Evolutionary conservation across 1,284 basidiomycete genomes (phyloP).

Genomic region (Papiliotrema laurentii): DNA sequence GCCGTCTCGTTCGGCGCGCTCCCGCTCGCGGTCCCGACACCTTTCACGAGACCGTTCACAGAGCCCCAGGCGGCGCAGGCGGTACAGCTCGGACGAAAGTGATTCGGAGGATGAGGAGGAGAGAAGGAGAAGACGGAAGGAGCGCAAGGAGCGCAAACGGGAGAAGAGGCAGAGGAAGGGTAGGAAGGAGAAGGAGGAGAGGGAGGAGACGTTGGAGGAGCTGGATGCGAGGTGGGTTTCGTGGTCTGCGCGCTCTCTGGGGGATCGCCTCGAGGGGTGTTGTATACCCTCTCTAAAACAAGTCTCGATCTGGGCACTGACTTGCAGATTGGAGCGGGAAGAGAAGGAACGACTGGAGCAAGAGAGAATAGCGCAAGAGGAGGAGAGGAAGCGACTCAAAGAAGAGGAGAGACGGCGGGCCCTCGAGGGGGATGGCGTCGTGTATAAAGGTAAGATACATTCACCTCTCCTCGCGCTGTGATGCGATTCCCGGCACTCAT

Average conservation of each 20-base stretch:
- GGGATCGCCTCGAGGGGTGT: no score
- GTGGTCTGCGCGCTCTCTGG: no score
- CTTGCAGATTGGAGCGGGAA: constrained; percentile 40
- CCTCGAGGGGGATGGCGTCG: constrained; percentile 33
- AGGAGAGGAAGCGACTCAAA: constrained; percentile 30
- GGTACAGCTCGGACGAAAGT: constrained; percentile 9
- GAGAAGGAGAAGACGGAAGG: constrained; percentile 10
- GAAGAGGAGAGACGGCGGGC: constrained; percentile 30
- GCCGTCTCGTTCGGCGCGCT: no score
- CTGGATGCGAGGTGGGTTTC: constrained; percentile 42
- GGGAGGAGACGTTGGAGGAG: constrained; percentile 42
- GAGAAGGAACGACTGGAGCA: constrained; percentile 44
- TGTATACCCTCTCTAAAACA: no score
- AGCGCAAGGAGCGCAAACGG: constrained; percentile 15
- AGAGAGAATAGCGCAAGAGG: constrained; percentile 27
- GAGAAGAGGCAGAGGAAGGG: constrained; percentile 16
- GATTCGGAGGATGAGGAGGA: constrained; percentile 16
- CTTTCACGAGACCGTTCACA: background rate
- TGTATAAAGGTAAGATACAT: constrained; percentile 41
- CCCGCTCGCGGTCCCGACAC: background rate
- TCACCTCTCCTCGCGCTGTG: background rate
- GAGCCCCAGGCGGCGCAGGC: constrained; percentile 3
- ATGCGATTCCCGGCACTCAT: background rate
- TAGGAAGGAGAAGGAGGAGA: constrained; percentile 14
- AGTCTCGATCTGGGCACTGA: background rate